phyloP scores from a whole-genome alignment of 148 eudicot genomes.

The Nepenthes gracilis region DNA sequence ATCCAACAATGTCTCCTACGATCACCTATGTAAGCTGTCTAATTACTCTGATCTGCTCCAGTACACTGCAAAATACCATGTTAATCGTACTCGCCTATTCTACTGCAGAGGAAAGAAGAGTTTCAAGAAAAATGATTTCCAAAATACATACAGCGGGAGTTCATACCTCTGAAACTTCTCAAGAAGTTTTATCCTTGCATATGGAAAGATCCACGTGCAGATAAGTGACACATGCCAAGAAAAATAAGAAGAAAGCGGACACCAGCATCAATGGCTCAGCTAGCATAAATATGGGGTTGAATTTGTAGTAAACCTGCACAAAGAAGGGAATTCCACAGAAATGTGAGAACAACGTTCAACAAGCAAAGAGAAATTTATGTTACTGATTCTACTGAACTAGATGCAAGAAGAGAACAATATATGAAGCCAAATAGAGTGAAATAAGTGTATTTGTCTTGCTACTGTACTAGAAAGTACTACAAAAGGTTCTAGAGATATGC shows the following conservation, averaged over 20 bases:
- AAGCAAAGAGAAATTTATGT: neutral
- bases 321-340: neutral
- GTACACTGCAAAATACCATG: too few relatives aligned
- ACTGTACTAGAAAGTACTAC: too few relatives aligned
- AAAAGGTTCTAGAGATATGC: too few relatives aligned
- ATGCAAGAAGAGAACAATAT: neutral
- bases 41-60: too few relatives aligned
- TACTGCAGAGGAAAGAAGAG: too few relatives aligned
- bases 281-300: slow-evolving; percentile 82
- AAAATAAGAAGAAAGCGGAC: slow-evolving; percentile 63
- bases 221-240: slow-evolving; percentile 64
- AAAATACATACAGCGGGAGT: too few relatives aligned
- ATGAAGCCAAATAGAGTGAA: too few relatives aligned
- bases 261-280: slow-evolving; percentile 90
- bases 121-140: too few relatives aligned
- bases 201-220: slow-evolving; percentile 70
- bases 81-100: too few relatives aligned
- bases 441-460: too few relatives aligned
- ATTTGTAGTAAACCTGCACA: slow-evolving; percentile 77
- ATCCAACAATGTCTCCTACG: too few relatives aligned
- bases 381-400: neutral
- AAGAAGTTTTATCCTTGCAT: slow-evolving; percentile 38
- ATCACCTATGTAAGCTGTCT: too few relatives aligned
- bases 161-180: slow-evolving; percentile 1
- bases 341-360: neutral